phyloP scores from a whole-genome alignment of 257 asterid genomes.

The Solanum piurae region DNA sequence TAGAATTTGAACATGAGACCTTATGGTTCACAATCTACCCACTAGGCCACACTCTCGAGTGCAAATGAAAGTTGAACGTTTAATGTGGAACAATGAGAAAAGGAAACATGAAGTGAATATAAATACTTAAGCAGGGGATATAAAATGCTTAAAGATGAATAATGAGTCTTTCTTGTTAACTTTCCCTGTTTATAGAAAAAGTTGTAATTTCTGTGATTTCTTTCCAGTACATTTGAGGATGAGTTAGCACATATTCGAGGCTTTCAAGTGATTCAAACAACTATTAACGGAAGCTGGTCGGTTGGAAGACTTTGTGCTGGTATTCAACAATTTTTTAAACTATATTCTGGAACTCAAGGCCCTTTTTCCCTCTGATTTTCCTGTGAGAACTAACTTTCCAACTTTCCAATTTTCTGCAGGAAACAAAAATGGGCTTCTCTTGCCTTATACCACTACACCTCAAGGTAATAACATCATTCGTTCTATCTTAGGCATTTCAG shows the following conservation, averaged over 20 bases:
- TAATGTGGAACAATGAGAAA: neutral
- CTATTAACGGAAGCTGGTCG: neutral
- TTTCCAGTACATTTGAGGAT: neutral
- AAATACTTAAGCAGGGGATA: neutral
- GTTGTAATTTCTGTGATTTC: neutral
- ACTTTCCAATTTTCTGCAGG: neutral
- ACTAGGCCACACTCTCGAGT: neutral
- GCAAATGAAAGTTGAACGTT: neutral
- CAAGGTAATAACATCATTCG: neutral
- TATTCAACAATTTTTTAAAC: neutral
- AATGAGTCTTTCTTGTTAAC: neutral
- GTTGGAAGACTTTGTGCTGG: neutral
- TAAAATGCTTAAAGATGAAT: neutral
- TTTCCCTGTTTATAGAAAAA: neutral
- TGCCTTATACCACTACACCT: neutral
- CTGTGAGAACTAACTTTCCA: neutral
- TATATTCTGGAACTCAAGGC: neutral
- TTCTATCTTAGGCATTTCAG: neutral
- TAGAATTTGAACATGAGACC: neutral
- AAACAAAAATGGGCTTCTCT: neutral
- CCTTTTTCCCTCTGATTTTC: neutral
- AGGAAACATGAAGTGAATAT: neutral
- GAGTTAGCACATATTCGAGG: neutral
- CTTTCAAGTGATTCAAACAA: neutral
- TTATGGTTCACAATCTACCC: neutral